These are phyloP conservation scores for Metarhizium rileyi DNA, from an alignment of 2,329 filamentous ascomycete species.

Conservation along the genomic window DNA sequence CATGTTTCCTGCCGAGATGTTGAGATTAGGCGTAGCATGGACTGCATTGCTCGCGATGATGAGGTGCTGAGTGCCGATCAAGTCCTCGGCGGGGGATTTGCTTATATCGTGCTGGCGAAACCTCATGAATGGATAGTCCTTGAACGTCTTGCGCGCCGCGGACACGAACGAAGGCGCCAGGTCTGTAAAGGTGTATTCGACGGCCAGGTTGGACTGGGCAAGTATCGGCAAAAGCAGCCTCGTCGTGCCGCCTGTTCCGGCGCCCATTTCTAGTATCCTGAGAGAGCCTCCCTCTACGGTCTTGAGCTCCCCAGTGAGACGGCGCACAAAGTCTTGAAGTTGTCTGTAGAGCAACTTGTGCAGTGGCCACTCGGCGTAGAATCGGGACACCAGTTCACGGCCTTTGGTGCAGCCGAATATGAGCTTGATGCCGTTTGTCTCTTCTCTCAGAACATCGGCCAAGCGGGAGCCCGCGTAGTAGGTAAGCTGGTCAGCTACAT, in stretches of 20 bases:
- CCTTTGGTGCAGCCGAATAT: constrained; percentile 28
- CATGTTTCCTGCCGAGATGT: not conserved
- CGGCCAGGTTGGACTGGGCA: constrained; percentile 18
- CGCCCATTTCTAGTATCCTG: constrained; percentile 19
- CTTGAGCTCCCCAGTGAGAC: constrained; percentile 1
- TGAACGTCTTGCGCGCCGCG: constrained; percentile 5
- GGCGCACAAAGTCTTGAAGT: constrained; percentile 22
- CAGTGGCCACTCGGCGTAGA: constrained; percentile 27
- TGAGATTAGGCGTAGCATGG: constrained; percentile 20
- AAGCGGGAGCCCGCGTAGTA: constrained; percentile 17
- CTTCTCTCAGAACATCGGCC: constrained; percentile 20
- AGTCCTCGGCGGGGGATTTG: constrained; percentile 8
- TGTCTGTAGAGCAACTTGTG: constrained; percentile 23
- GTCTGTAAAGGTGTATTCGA: constrained; percentile 32
- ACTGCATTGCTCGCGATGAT: constrained; percentile 26
- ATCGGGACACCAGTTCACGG: constrained; percentile 22
- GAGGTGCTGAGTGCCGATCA: constrained; percentile 17
- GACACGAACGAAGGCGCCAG: constrained; percentile 16
- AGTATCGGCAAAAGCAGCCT: constrained; percentile 18
- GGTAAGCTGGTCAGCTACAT: constrained; percentile 10
- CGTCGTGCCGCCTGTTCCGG: constrained; percentile 25
- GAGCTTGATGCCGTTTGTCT: constrained; percentile 26
- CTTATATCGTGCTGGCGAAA: constrained; percentile 11
- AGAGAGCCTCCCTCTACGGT: constrained; percentile 8
- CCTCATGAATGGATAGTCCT: constrained; percentile 8